Percentiles rank a stretch among this genome's conserved stretches.
Conservation (phyloP, 129 eudicot species). For the Scalesia atractyloides region DNA sequence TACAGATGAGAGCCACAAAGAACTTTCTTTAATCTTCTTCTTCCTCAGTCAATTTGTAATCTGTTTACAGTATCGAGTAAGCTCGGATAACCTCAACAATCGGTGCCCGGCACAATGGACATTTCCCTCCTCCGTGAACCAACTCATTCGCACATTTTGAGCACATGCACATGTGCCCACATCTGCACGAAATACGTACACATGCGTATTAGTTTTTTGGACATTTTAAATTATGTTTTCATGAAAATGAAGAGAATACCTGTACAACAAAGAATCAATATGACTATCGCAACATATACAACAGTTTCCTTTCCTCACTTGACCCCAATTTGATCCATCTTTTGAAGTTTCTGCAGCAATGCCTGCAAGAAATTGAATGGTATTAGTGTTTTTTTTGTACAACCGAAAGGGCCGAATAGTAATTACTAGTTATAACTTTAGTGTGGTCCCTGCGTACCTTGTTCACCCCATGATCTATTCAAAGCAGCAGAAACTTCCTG, state of each 20-base stretch:
- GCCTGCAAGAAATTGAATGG: slow-evolving; percentile 35
- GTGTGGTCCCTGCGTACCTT: slow-evolving; percentile 41
- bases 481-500: slow-evolving; percentile 99
- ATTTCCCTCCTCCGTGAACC: slow-evolving; percentile 93
- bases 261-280: slow-evolving; percentile 93
- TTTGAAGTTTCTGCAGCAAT: slow-evolving; percentile 83
- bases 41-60: slow-evolving; percentile 33
- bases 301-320: slow-evolving; percentile 90
- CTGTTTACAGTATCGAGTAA: slow-evolving; percentile 91
- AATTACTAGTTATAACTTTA: slow-evolving; percentile 4
- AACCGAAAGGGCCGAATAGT: not conserved
- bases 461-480: slow-evolving; percentile 65
- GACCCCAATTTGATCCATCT: slow-evolving; percentile 89
- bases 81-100: slow-evolving; percentile 97
- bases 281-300: slow-evolving; percentile 98
- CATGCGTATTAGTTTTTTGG: not conserved
- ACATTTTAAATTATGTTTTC: not conserved
- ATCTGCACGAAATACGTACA: slow-evolving; percentile 39
- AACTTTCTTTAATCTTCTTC: slow-evolving; percentile 25
- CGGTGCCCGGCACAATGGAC: slow-evolving; percentile 98
- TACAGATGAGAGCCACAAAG: slow-evolving; percentile 33
- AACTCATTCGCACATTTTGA: slow-evolving; percentile 96
- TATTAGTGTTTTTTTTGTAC: not conserved
- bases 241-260: slow-evolving; percentile 46
- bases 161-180: slow-evolving; percentile 99